These are phyloP conservation scores for Monilinia aucupariae DNA, from an alignment of 2,329 filamentous ascomycete genomes.

Conservation along the genomic window DNA sequence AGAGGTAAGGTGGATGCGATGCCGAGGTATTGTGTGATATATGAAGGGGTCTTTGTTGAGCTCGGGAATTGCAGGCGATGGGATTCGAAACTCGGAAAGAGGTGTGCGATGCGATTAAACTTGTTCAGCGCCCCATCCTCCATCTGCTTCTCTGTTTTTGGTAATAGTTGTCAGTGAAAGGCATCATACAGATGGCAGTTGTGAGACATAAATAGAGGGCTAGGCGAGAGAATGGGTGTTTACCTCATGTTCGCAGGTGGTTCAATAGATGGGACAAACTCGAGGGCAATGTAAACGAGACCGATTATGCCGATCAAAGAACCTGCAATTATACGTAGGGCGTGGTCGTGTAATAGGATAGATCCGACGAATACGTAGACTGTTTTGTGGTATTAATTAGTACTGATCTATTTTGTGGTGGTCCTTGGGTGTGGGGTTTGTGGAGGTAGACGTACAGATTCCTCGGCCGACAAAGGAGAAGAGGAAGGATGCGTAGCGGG, in stretches of 20 bases:
- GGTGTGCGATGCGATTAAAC: conserved; percentile 24
- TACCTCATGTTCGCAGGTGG: conserved; percentile 52
- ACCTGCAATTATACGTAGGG: conserved; percentile 70
- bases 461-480: conserved; percentile 96
- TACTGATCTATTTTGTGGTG: conserved; percentile 9
- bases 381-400: conserved; percentile 38
- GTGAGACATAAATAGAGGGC: background rate
- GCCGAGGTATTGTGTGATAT: background rate
- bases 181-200: too few species aligned
- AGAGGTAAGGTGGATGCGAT: background rate
- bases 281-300: conserved; percentile 66
- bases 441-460: conserved; percentile 62
- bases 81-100: background rate
- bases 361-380: conserved; percentile 96
- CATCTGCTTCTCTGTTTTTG: conserved; percentile 41
- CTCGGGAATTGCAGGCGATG: background rate
- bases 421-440: background rate
- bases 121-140: conserved; percentile 35
- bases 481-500: conserved; percentile 93
- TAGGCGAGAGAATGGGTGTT: background rate
- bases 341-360: conserved; percentile 65
- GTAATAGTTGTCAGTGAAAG: background rate
- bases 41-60: background rate
- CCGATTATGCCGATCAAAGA: conserved; percentile 73
- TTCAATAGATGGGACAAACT: conserved; percentile 73